These are phyloP conservation scores for Candida ficus DNA, from an alignment of 805 yeast species.

Conservation along the genomic window DNA sequence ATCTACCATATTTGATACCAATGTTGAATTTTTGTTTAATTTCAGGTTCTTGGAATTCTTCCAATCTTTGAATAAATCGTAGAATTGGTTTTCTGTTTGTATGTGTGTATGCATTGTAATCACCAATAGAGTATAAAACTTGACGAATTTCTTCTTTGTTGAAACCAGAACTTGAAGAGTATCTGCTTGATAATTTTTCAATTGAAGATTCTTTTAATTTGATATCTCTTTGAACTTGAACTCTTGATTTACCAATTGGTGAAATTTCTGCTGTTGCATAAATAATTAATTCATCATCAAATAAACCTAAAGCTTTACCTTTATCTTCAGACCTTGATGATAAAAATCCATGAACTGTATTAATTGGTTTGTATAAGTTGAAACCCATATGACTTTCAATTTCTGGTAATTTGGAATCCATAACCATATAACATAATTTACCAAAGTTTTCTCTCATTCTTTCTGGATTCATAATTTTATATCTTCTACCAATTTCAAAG, in stretches of 20 bases:
- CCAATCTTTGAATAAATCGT: conserved; percentile 51
- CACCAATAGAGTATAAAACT: conserved; percentile 72
- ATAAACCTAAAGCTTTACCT: conserved; percentile 34
- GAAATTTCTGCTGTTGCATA: conserved; percentile 66
- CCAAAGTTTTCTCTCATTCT: conserved; percentile 76
- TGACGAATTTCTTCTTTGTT: conserved; percentile 63
- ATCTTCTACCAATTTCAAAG: conserved; percentile 76
- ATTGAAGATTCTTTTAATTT: conserved; percentile 65
- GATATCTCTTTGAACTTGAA: conserved; percentile 52
- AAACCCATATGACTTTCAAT: conserved; percentile 68
- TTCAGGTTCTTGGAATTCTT: conserved; percentile 41
- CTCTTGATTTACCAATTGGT: conserved; percentile 52
- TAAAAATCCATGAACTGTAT: conserved; percentile 51
- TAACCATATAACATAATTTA: conserved; percentile 74
- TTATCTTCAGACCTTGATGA: conserved; percentile 34
- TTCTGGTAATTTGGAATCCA: conserved; percentile 77
- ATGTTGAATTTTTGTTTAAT: conserved; percentile 38
- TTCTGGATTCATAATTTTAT: conserved; percentile 82
- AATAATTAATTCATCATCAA: conserved; percentile 53
- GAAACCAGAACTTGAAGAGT: conserved; percentile 36
- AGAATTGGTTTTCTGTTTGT: conserved; percentile 65
- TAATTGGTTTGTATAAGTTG: conserved; percentile 67
- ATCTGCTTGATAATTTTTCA: conserved; percentile 49
- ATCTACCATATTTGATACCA: conserved; percentile 60
- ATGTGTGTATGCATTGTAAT: conserved; percentile 66